Base-by-base conservation (phyloP, 495 filamentous ascomycete genomes). In the Hyaloscypha hepaticicola region DNA sequence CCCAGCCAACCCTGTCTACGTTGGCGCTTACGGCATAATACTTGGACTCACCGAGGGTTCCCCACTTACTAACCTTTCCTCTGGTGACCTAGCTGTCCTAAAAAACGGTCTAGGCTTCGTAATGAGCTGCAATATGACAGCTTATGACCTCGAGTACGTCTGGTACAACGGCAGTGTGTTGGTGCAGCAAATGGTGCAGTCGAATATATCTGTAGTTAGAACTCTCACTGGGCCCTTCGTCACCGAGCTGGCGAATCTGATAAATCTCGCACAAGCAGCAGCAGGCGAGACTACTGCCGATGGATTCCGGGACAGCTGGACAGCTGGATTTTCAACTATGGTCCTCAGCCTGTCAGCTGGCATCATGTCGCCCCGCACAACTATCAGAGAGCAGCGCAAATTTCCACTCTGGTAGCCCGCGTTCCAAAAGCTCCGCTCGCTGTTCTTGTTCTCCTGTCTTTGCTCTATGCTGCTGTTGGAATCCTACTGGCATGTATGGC, bases 141-240 rank as follows among this genome's bases (percentile, higher is more conserved):
- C 26, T 52, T 52, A 52, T 16, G 50, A 52, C 50, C 50, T 52
- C 50, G n/a, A 52, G 7, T 52, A 25, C 26, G 50, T 52, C 50
- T 52, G 21, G 53, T 56, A 56, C 26, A 56, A 56, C 53, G 53
- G 53, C 3, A 56, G 25, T 19, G 28, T 56, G 3, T 56, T 33
- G n/a, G 53, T 56, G 25, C 53, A 56, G 16, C 25, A 29, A 31
- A 56, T 56, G 25, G 27, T 33, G 25, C 28, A 5, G 9, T 56
- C 53, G 21, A 56, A 56, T 27, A 33, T 5, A 33, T 26, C 19
- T 21, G 26, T 56, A 2, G 14, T 56, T 26, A 29, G 28, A 21
- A 27, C 7, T 33, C 27, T 56, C 6, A 56, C 53, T 56, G 53
- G 26, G 21, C 53, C 53, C 1, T 56, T 56, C n/a, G 53, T 56